These are phyloP conservation scores for Tricholoma terreum DNA, from an alignment of 768 basidiomycete species.

Conservation along the genomic window DNA sequence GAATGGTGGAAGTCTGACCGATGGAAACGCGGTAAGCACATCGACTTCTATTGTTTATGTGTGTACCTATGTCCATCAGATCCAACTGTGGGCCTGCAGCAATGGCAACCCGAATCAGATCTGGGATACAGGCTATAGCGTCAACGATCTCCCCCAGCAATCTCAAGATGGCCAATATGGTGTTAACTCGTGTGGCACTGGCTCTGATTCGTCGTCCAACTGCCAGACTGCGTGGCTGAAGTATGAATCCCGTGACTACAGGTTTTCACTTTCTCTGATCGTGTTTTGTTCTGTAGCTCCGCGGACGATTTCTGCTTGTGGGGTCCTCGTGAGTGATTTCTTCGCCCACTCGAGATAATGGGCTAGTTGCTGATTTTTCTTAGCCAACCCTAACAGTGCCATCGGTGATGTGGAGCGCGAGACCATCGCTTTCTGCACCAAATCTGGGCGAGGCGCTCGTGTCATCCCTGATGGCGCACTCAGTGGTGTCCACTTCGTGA, in stretches of 20 bases:
- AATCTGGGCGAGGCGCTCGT: conserved; percentile 69
- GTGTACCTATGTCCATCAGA: conserved; percentile 23
- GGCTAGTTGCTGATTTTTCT: neutral
- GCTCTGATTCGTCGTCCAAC: conserved; percentile 51
- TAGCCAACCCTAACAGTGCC: conserved; percentile 33
- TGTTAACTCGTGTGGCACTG: conserved; percentile 58
- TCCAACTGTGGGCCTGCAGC: conserved; percentile 47
- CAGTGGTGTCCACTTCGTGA: conserved; percentile 65
- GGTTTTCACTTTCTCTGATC: neutral
- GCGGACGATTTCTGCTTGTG: conserved; percentile 69
- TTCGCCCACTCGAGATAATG: neutral
- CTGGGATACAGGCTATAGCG: conserved; percentile 50
- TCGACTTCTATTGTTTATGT: neutral
- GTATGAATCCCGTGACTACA: conserved; percentile 30
- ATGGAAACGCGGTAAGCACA: conserved; percentile 40
- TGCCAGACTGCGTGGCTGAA: conserved; percentile 74
- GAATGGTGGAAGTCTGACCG: conserved; percentile 34
- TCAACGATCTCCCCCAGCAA: conserved; percentile 39
- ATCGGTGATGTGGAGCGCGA: conserved; percentile 69
- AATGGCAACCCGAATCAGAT: conserved; percentile 44
- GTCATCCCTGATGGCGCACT: conserved; percentile 67
- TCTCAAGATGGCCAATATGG: conserved; percentile 62
- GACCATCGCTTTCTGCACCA: conserved; percentile 76
- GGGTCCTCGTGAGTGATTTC: conserved; percentile 45
- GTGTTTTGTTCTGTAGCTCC: conserved; percentile 34